Conservation (phyloP, 768 basidiomycete species). For the Boletus tylopilopsis region DNA sequence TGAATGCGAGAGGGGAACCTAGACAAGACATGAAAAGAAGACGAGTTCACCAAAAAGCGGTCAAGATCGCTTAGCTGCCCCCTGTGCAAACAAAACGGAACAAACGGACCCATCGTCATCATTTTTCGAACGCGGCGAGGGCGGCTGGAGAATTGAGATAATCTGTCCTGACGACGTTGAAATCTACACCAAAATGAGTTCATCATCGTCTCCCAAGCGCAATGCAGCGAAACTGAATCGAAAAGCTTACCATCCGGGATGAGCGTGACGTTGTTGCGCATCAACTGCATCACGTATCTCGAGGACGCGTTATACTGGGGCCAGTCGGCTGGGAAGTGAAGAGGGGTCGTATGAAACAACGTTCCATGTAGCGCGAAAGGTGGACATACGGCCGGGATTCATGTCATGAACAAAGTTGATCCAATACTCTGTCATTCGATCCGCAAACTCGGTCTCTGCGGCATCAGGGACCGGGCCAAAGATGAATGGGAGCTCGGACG, state of each 20-base stretch:
- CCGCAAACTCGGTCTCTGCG: constrained; percentile 44
- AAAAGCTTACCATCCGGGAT: constrained; percentile 52
- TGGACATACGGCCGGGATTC: constrained; percentile 48
- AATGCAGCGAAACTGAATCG: too few relatives aligned
- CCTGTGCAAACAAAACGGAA: too few relatives aligned
- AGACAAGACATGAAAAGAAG: too few relatives aligned
- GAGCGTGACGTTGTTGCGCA: constrained; percentile 49
- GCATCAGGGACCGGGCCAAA: constrained; percentile 42
- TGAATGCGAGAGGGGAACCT: too few relatives aligned
- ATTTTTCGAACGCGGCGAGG: constrained; percentile 17
- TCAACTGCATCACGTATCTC: constrained; percentile 44
- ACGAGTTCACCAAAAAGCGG: too few relatives aligned
- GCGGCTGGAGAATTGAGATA: constrained; percentile 15
- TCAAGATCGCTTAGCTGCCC: too few relatives aligned
- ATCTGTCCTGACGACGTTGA: constrained; percentile 7
- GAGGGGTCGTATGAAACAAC: background rate
- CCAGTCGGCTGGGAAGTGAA: constrained; percentile 33
- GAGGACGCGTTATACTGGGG: constrained; percentile 36
- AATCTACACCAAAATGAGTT: too few relatives aligned
- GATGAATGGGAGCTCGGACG: constrained; percentile 12
- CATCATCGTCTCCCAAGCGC: too few relatives aligned
- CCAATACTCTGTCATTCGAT: constrained; percentile 48
- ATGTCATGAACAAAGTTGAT: constrained; percentile 56
- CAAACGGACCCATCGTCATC: background rate
- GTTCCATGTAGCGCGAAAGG: background rate